Base-by-base conservation (phyloP, 805 yeast genomes). In the Saccharomycopsis synnaedendra region DNA sequence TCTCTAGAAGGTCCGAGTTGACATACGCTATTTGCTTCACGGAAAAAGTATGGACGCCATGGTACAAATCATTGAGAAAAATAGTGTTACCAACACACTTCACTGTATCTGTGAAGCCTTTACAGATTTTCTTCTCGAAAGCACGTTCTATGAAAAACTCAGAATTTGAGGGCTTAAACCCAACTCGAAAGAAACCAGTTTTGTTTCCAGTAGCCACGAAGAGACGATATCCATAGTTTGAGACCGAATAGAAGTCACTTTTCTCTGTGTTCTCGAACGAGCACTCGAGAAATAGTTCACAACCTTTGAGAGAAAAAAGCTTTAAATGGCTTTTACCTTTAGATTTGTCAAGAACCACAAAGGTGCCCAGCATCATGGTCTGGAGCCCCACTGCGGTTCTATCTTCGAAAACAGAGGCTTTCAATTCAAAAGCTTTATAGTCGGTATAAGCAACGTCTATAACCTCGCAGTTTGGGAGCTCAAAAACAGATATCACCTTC, bases 351-450 rank as follows among this genome's bases (percentile, higher is more conserved):
- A 46, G 6, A 8, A 51, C 32, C 11, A 49, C 27, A 9, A 51
- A 41, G 9, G 43, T 51, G 30, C 43, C 32, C 4, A 11, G 19
- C 6, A 51, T 31, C 47, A 48, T 43, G 9, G 33, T 41, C 34
- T 51, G 52, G 27, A 51, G 46, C 6, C 34, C 43, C 5, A 51
- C 27, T 5, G 53, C 44, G 3, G 55, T 52, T 29, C 31, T 46
- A 37, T 52, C 55, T 28, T 42, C 49, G 29, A 44, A 52, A 19
- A 37, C 44, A n/a, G 36, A 9, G 10, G n/a, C 10, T n/a, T 34
- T 34, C 36, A 34, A 9, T 34, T n/a, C 36, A 8, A 34, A 19
- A 19, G 19, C 2, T 19, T 19, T 19, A 19, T 19, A 19, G 19
- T 19, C 19, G 19, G 19, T 19, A 2, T 19, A 19, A 19, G 19